Percentiles rank a stretch among this genome's conserved stretches.
These are phyloP conservation scores for Trichoderma cornu-damae DNA, from an alignment of 2,329 filamentous ascomycete genomes.

Conservation along the genomic window DNA sequence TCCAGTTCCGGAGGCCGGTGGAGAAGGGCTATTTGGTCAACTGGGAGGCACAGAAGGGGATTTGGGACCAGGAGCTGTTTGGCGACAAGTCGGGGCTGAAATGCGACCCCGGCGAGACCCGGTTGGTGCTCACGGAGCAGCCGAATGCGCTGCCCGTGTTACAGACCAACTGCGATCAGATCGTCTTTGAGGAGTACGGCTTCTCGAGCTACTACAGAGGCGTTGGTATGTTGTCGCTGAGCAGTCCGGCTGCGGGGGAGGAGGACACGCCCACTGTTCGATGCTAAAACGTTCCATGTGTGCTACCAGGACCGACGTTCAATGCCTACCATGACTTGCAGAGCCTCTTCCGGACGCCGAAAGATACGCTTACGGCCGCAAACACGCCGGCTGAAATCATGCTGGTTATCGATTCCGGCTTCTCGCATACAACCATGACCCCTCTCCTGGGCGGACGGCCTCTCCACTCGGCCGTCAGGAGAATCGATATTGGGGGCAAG, in stretches of 20 bases:
- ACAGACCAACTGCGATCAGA: constrained; percentile 89
- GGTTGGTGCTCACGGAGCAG: constrained; percentile 78
- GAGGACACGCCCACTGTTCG: not conserved
- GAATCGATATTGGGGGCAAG: constrained; percentile 89
- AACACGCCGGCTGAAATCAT: constrained; percentile 66
- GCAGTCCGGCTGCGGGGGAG: not conserved
- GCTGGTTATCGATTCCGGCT: constrained; percentile 86
- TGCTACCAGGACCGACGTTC: constrained; percentile 57
- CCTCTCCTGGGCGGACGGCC: constrained; percentile 77
- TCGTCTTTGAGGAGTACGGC: constrained; percentile 95
- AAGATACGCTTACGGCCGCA: constrained; percentile 38
- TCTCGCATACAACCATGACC: constrained; percentile 87
- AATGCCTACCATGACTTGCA: constrained; percentile 80
- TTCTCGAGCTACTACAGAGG: constrained; percentile 81
- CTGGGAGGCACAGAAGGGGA: constrained; percentile 92
- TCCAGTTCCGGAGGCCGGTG: constrained; percentile 79
- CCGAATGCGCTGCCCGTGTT: constrained; percentile 75
- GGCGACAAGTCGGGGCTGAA: constrained; percentile 59
- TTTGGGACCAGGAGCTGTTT: constrained; percentile 90
- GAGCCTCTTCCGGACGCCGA: constrained; percentile 58
- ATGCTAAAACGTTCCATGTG: not conserved
- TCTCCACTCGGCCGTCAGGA: constrained; percentile 72
- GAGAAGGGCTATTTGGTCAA: constrained; percentile 95
- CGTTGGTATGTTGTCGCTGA: constrained; percentile 47
- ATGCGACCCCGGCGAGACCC: constrained; percentile 76